These are phyloP conservation scores for Paragyromitra xinjiangensis DNA, from an alignment of 495 filamentous ascomycete species.

Conservation along the genomic window DNA sequence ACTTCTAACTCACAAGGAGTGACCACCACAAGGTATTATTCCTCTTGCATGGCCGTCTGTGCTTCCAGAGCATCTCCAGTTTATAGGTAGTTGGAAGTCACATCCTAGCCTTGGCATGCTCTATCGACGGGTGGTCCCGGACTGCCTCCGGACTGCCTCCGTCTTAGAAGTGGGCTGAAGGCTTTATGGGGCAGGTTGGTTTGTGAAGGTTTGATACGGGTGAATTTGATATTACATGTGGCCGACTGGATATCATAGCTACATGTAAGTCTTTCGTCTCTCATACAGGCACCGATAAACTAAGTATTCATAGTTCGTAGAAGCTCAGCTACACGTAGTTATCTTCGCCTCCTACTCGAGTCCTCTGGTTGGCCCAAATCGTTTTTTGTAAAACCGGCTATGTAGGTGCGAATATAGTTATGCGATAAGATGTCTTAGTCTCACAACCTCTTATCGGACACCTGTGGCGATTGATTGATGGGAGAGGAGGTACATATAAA, in stretches of 20 bases:
- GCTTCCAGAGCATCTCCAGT: neutral
- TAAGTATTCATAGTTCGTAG: neutral
- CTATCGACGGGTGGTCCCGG: neutral
- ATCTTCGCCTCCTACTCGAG: neutral
- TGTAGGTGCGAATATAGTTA: neutral
- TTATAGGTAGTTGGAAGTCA: neutral
- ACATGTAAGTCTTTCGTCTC: no score
- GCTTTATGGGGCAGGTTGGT: neutral
- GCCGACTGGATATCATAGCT: no score
- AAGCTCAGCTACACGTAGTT: neutral
- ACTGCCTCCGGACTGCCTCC: neutral
- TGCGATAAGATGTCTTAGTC: neutral
- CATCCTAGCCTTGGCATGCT: neutral
- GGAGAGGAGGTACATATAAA: neutral
- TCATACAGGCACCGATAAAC: no score
- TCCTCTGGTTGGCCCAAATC: neutral
- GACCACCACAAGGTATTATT: neutral
- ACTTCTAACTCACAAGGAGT: neutral
- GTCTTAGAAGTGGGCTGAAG: neutral
- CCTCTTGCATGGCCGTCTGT: neutral
- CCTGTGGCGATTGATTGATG: neutral
- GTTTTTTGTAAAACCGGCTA: no score
- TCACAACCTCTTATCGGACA: neutral
- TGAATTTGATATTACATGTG: no score
- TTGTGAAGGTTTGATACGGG: no score